Conservation (phyloP, 495 filamentous ascomycete genomes). For the Trichocladium uniseriatum region DNA sequence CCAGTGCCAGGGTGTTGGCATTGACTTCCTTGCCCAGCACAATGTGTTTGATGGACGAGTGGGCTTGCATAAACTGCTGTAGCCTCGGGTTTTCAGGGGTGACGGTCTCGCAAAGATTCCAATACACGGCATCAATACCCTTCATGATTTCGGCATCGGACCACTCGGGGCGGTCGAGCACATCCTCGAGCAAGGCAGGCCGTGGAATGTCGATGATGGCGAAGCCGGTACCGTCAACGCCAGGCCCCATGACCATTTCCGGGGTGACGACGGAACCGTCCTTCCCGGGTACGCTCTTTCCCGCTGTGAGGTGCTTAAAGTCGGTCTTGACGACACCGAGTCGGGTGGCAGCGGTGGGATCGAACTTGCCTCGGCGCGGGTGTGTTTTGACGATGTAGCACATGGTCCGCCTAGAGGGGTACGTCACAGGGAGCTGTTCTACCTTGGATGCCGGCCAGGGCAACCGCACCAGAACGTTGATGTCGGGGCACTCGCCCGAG, state of each 20-base stretch:
- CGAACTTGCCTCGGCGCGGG: constrained; percentile 70
- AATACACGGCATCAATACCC: constrained; percentile 61
- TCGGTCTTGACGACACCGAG: constrained; percentile 48
- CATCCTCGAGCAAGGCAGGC: constrained; percentile 51
- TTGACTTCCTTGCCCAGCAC: constrained; percentile 62
- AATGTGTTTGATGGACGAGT: constrained; percentile 56
- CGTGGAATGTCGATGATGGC: constrained; percentile 74
- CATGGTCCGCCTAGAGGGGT: constrained; percentile 54
- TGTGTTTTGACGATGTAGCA: constrained; percentile 79
- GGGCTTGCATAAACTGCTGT: constrained; percentile 55
- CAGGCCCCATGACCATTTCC: constrained; percentile 40
- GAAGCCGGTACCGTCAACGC: constrained; percentile 43
- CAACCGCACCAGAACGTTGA: constrained; percentile 63
- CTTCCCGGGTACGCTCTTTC: constrained; percentile 42
- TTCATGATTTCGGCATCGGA: constrained; percentile 51
- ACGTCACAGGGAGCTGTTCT: constrained; percentile 53
- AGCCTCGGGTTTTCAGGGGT: constrained; percentile 46
- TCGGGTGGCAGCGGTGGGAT: constrained; percentile 47
- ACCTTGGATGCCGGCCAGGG: constrained; percentile 76
- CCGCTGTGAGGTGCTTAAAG: constrained; percentile 43
- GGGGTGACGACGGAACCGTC: constrained; percentile 49
- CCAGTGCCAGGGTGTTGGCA: constrained; percentile 61
- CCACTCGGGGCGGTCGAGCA: constrained; percentile 70
- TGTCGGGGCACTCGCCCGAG: constrained; percentile 43
- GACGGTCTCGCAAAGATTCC: constrained; percentile 70